Evolutionary conservation across 805 yeast genomes (phyloP).

Genomic region (Priceomyces haplophilus): DNA sequence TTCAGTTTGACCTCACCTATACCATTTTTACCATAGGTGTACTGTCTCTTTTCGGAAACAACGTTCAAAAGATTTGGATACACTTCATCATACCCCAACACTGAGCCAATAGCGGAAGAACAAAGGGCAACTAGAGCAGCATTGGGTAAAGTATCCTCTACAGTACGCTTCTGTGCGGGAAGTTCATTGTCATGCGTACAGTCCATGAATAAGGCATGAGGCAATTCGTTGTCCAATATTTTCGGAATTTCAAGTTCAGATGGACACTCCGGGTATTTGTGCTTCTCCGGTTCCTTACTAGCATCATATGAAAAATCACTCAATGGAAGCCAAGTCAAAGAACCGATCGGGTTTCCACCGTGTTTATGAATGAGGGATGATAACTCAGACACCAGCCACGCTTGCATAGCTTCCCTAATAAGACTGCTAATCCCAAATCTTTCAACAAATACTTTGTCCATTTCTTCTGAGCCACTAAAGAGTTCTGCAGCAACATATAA

Average conservation of each 20-base stretch:
- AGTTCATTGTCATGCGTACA: constrained; percentile 95
- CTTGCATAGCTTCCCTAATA: constrained; percentile 96
- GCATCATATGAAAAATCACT: constrained; percentile 73
- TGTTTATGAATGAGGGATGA: constrained; percentile 84
- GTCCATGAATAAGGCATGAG: constrained; percentile 95
- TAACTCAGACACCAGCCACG: constrained; percentile 82
- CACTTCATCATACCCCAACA: constrained; percentile 90
- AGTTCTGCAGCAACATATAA: constrained; percentile 92
- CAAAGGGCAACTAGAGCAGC: constrained; percentile 94
- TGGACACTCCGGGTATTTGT: constrained; percentile 29
- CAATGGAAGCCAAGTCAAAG: constrained; percentile 75
- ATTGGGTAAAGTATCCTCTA: constrained; percentile 90
- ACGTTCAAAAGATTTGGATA: constrained; percentile 80
- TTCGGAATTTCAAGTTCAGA: constrained; percentile 71
- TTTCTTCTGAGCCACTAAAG: constrained; percentile 86
- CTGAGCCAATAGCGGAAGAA: constrained; percentile 90
- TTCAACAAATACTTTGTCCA: constrained; percentile 89
- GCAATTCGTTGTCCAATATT: constrained; percentile 63
- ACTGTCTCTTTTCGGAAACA: constrained; percentile 69
- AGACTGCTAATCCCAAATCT: constrained; percentile 84
- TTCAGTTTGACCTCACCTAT: constrained; percentile 69
- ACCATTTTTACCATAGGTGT: constrained; percentile 55
- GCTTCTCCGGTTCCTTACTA: constrained; percentile 31
- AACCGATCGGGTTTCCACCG: constrained; percentile 95
- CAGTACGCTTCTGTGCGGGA: constrained; percentile 84